Percentiles rank a stretch among this genome's conserved stretches.
Evolutionary conservation across 805 yeast species (phyloP).

Genomic region (Metschnikowia cerradonensis): DNA sequence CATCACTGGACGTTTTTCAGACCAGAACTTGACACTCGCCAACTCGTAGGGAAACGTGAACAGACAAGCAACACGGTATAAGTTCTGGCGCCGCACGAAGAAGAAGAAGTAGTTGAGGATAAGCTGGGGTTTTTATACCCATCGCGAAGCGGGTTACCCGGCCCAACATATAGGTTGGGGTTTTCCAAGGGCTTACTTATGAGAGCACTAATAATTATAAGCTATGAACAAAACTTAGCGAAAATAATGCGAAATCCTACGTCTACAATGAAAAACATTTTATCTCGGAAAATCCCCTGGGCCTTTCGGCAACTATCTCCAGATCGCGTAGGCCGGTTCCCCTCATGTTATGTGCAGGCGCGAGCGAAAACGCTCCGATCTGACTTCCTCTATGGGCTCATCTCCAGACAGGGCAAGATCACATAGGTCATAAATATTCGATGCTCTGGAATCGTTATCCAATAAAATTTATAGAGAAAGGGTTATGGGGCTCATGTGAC

Average conservation of each 20-base stretch:
- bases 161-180: not conserved
- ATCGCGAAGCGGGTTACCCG: constrained; percentile 15
- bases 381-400: not conserved
- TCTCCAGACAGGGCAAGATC: not conserved
- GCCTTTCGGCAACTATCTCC: not conserved
- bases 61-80: constrained; percentile 51
- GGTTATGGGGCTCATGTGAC: too few relatives aligned
- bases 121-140: constrained; percentile 9
- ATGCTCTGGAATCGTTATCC: too few relatives aligned
- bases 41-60: constrained; percentile 43
- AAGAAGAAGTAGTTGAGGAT: constrained; percentile 13
- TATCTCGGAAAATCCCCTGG: not conserved
- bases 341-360: constrained; percentile 1
- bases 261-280: not conserved
- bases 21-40: constrained; percentile 52
- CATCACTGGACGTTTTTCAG: constrained; percentile 41
- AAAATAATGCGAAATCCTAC: too few relatives aligned
- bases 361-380: constrained; percentile 1
- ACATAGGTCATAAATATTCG: not conserved
- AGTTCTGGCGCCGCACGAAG: constrained; percentile 51
- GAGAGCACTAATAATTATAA: not conserved
- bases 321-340: not conserved
- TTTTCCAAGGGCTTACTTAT: not conserved
- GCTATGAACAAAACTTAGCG: too few relatives aligned
- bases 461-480: not conserved